These are phyloP conservation scores for Septoria linicola DNA, from an alignment of 2,329 filamentous ascomycete genomes.

Conservation along the genomic window DNA sequence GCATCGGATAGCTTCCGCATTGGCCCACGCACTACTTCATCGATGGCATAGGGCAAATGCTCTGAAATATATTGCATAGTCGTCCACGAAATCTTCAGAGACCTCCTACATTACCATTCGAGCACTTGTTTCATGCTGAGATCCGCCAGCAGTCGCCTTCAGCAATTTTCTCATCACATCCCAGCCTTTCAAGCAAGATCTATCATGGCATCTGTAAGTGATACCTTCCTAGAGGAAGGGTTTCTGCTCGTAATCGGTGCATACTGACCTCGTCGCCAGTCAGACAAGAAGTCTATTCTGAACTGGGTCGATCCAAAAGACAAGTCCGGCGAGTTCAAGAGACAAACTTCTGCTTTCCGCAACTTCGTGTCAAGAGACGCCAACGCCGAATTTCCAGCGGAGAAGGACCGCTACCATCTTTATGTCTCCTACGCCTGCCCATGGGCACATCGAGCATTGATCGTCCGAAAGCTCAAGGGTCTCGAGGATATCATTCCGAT, in stretches of 20 bases:
- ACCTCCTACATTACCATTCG: background rate
- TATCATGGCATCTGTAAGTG: slow-evolving; percentile 24
- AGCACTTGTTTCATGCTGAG: slow-evolving; percentile 10
- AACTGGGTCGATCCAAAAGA: slow-evolving; percentile 79
- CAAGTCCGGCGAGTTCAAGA: slow-evolving; percentile 88
- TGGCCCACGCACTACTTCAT: too few species aligned
- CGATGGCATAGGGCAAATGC: background rate
- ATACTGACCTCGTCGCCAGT: slow-evolving; percentile 14
- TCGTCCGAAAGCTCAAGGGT: slow-evolving; percentile 86
- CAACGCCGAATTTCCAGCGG: slow-evolving; percentile 74
- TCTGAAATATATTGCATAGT: too few species aligned
- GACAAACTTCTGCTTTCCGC: slow-evolving; percentile 78
- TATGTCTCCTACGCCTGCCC: slow-evolving; percentile 94
- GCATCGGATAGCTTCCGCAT: too few species aligned
- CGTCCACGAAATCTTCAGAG: background rate
- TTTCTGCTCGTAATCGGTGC: slow-evolving; percentile 5
- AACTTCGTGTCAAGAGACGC: slow-evolving; percentile 72
- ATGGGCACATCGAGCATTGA: slow-evolving; percentile 87
- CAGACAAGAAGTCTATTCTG: slow-evolving; percentile 57
- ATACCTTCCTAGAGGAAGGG: slow-evolving; percentile 1
- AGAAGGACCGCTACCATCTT: slow-evolving; percentile 89
- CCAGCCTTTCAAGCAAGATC: slow-evolving; percentile 7
- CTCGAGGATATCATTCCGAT: slow-evolving; percentile 77
- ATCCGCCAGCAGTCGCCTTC: slow-evolving; percentile 5
- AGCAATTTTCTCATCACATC: slow-evolving; percentile 6